phyloP scores from a whole-genome alignment of 1,139 yeast species.

The Geotrichum macrosporum region DNA sequence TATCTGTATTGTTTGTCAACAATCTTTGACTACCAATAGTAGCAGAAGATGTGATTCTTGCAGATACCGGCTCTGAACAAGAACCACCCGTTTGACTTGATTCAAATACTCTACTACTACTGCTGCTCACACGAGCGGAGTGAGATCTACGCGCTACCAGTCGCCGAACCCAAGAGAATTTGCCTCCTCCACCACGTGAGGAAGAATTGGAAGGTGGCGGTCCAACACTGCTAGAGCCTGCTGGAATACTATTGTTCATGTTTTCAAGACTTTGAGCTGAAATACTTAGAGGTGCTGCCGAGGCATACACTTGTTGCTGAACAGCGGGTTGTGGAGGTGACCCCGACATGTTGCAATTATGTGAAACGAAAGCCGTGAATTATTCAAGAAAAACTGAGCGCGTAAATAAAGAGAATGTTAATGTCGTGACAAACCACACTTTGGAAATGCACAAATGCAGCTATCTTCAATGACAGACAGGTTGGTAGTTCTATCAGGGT shows the following conservation, averaged over 20 bases:
- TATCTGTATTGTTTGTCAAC: background rate
- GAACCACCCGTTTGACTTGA: background rate
- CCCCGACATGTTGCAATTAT: background rate
- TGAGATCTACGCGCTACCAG: conserved; percentile 19
- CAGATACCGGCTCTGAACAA: background rate
- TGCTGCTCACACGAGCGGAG: conserved; percentile 1
- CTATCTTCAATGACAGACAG: background rate
- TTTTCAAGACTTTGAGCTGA: background rate
- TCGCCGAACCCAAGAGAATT: conserved; percentile 23
- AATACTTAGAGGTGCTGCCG: background rate
- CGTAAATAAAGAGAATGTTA: too few species aligned
- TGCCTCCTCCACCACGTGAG: conserved; percentile 17
- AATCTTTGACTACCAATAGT: background rate
- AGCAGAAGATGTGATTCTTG: background rate
- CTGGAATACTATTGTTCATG: background rate
- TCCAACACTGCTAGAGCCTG: background rate
- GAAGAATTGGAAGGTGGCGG: conserved; percentile 2
- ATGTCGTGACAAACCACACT: too few species aligned
- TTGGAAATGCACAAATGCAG: background rate
- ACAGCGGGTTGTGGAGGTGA: conserved; percentile 1
- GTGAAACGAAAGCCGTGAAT: background rate
- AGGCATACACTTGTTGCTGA: background rate
- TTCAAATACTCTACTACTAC: background rate
- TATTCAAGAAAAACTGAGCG: background rate
- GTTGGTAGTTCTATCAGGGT: background rate